phyloP scores from a whole-genome alignment of 371 early-diverging fungal genomes.

The Actinomucor elegans region DNA sequence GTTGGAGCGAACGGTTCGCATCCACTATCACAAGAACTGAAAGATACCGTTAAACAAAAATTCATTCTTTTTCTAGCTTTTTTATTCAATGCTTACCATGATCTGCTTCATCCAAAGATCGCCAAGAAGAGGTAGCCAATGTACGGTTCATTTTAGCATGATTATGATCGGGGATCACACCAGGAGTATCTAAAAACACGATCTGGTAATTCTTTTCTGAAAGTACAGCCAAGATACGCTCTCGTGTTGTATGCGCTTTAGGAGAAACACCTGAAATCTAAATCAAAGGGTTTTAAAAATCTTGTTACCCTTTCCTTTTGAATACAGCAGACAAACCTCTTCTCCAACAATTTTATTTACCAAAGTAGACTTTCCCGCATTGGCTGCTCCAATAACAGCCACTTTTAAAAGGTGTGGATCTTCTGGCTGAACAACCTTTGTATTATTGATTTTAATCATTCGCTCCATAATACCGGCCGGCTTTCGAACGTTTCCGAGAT shows the following conservation, averaged over 20 bases:
- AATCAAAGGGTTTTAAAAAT: too few species aligned
- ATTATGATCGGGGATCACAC: constrained; percentile 46
- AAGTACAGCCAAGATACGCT: constrained; percentile 57
- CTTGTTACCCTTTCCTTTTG: too few species aligned
- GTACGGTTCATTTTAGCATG: constrained; percentile 56
- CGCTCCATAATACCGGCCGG: constrained; percentile 30
- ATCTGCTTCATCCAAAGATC: constrained; percentile 70
- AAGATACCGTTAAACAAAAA: too few species aligned
- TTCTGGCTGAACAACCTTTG: constrained; percentile 57
- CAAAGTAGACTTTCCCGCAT: constrained; percentile 81
- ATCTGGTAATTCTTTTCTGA: constrained; percentile 62
- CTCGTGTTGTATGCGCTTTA: constrained; percentile 77
- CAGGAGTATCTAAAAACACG: constrained; percentile 70
- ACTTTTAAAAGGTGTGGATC: constrained; percentile 64
- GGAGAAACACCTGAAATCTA: constrained; percentile 70
- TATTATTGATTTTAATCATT: constrained; percentile 33
- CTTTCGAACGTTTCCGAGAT: constrained; percentile 11
- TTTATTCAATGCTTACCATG: constrained; percentile 32
- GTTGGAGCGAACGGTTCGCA: constrained; percentile 50
- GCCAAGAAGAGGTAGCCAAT: constrained; percentile 75
- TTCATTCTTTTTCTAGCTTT: neutral
- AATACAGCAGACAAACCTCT: constrained; percentile 14
- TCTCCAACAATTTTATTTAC: constrained; percentile 63
- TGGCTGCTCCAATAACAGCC: constrained; percentile 75
- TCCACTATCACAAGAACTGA: constrained; percentile 65